Evolutionary conservation across 139 green algal species (phyloP).

Genomic region (Haematococcus lacustris): DNA sequence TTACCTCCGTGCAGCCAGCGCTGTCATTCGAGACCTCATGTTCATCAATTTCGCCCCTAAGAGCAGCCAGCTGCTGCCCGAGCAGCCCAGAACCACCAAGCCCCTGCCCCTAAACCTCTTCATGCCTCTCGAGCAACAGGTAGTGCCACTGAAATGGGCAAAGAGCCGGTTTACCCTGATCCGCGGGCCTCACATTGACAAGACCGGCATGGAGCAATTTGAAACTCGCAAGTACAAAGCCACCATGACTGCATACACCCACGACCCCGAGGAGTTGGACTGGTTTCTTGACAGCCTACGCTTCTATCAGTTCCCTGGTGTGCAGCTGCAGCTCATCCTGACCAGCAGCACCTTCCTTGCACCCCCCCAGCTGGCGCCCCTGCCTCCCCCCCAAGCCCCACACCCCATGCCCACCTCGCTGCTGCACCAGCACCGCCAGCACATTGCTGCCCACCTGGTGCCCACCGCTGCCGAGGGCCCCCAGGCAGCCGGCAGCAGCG

Average conservation of each 20-base stretch:
- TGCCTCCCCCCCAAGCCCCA: neutral
- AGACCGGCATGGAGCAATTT: constrained; percentile 38
- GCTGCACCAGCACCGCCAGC: constrained; percentile 7
- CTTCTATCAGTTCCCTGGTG: constrained; percentile 37
- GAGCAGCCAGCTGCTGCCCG: neutral
- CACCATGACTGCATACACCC: constrained; percentile 13
- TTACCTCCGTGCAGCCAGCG: constrained; percentile 27
- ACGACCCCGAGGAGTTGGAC: constrained; percentile 16
- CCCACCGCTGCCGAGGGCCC: neutral
- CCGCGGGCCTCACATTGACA: constrained; percentile 36
- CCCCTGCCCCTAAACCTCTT: neutral
- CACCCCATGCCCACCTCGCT: neutral
- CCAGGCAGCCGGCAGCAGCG: neutral
- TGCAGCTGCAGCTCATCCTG: constrained; percentile 14
- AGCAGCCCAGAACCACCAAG: neutral
- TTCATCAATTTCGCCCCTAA: constrained; percentile 32
- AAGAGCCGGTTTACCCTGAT: constrained; percentile 14
- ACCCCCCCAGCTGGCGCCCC: neutral
- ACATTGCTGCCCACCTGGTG: constrained; percentile 16
- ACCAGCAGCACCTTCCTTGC: constrained; percentile 10
- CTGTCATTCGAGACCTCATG: constrained; percentile 22
- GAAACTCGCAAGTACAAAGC: constrained; percentile 34
- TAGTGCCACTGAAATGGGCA: constrained; percentile 10
- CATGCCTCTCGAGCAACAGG: neutral
- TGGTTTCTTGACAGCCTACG: constrained; percentile 31